Evolutionary conservation across 2,329 filamentous ascomycete genomes (phyloP).

Genomic region (Fusarium sp.): DNA sequence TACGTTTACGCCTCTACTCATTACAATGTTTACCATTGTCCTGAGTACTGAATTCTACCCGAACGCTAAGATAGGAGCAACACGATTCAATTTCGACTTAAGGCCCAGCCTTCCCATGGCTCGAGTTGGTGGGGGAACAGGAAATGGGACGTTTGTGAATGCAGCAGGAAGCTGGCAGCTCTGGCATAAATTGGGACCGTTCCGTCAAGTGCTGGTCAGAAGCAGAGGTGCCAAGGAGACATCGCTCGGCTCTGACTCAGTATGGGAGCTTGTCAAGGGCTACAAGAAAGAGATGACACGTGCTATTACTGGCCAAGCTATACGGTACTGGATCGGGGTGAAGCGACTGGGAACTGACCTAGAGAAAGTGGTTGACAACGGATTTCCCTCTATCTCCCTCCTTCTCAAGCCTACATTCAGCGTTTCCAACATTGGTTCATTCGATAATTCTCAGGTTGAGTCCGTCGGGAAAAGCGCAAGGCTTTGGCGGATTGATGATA

Average conservation of each 20-base stretch:
- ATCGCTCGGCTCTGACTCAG: not conserved
- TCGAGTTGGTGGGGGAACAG: not conserved
- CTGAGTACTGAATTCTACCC: conserved; percentile 37
- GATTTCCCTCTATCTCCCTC: conserved; percentile 13
- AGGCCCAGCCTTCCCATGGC: not conserved
- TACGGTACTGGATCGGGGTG: not conserved
- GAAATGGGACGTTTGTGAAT: not conserved
- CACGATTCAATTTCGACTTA: conserved; percentile 20
- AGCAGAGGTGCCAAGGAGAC: not conserved
- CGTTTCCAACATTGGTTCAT: conserved; percentile 14
- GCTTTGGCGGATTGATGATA: conserved; percentile 26
- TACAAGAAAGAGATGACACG: conserved; percentile 1
- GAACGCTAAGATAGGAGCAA: conserved; percentile 27
- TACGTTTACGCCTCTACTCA: conserved; percentile 39
- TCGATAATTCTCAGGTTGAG: not conserved
- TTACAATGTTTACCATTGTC: conserved; percentile 11
- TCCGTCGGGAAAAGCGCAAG: not conserved
- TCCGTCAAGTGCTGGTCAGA: not conserved
- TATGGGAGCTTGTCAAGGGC: conserved; percentile 10
- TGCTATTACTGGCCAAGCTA: not conserved
- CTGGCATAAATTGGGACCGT: not conserved
- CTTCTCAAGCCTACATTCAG: conserved; percentile 16
- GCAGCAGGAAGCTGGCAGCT: conserved; percentile 1
- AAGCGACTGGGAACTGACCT: conserved; percentile 10
- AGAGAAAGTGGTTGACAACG: not conserved